These are phyloP conservation scores for Pseudophaeomoniella oleicola DNA, from an alignment of 2,329 filamentous ascomycete species.

Conservation along the genomic window DNA sequence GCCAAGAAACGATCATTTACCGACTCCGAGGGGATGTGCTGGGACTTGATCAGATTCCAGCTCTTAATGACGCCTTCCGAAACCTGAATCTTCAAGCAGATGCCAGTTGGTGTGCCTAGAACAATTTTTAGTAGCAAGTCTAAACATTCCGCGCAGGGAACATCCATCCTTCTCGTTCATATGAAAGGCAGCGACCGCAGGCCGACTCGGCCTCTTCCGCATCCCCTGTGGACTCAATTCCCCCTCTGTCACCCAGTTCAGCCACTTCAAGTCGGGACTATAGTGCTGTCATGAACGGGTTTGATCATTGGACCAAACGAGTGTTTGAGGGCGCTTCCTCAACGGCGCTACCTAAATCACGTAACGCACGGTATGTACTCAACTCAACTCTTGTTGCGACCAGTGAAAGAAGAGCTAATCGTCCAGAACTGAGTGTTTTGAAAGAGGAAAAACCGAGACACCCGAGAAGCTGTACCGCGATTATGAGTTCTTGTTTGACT, in stretches of 20 bases:
- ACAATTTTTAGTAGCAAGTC: background rate
- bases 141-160: background rate
- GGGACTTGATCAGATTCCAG: background rate
- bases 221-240: background rate
- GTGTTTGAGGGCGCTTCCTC: background rate
- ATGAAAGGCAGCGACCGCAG: background rate
- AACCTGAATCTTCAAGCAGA: background rate
- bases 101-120: background rate
- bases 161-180: background rate
- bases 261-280: background rate
- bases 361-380: background rate
- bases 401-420: too few relatives aligned
- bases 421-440: conserved; percentile 4
- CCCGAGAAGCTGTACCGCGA: conserved; percentile 12
- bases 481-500: conserved; percentile 22
- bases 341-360: background rate
- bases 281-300: background rate
- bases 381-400: too few relatives aligned
- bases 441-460: background rate
- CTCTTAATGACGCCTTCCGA: background rate
- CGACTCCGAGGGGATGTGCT: background rate
- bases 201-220: background rate
- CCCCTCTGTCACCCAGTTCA: background rate
- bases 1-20: background rate
- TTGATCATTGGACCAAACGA: background rate